Evolutionary conservation across 805 yeast genomes (phyloP), one percentile per base, ranked within the genome.

Genomic region (Henningerozyma blattae): DNA sequence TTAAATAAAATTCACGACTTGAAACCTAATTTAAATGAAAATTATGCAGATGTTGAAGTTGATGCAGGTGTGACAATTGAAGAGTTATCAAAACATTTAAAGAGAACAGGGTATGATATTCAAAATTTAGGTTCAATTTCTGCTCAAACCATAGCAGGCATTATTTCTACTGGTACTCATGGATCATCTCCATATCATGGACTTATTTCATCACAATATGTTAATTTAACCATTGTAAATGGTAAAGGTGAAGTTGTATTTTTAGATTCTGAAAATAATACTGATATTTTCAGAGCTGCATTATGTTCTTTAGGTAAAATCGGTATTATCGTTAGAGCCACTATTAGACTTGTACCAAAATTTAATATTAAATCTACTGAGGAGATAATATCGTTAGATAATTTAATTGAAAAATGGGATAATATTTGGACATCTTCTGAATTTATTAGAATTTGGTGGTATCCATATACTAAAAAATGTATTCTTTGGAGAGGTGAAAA

Each of bases 161-260:
- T 87, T 43, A 85, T 91, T 30, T 80, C 94, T 2, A 89, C 97
- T 0, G 97, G 97, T 19, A 86, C 97, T 0, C 98, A 89, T 52
- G 98, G 98, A 6, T 81, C 96, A 0, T 77, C 94, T 8, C 93
- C 89, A 28, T 83, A 70, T 54, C 97, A 91, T 49, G 96, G 97
- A 1, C 64, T 87, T 25, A 81, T 89, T 2, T 74, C 91, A 7
- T 89, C 85, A 47, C 95, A 86, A 56, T 68, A 83, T 41, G 96
- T 89, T 3, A 72, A 76, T 42, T 56, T 89, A 37, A 75, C 82
- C 8, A 54, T 89, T 20, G 73, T 87, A 37, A 75, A 80, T 44
- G 83, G 91, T 31, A 60, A 66, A 36, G 97, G 96, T 28, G 74
- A 83, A 40, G 47, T 77, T 13, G 63, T 84, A 16, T 59, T 48